These are phyloP conservation scores for Suillus occidentalis DNA, from an alignment of 768 basidiomycete genomes.

Conservation along the genomic window DNA sequence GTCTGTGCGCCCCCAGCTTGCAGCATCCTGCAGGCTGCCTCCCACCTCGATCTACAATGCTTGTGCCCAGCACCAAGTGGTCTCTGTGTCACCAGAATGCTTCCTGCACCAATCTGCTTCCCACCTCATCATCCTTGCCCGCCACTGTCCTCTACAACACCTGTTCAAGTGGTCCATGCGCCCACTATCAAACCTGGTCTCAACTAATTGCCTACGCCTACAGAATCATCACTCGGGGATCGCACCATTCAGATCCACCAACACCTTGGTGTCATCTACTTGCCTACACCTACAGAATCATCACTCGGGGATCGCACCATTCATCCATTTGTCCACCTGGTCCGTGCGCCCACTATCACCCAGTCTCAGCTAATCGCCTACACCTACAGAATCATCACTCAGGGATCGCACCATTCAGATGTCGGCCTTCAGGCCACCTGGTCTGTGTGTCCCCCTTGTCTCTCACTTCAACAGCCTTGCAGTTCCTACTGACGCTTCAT, in stretches of 20 bases:
- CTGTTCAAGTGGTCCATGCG: background rate
- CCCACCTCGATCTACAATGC: background rate
- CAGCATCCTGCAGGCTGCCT: background rate
- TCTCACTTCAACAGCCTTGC: background rate
- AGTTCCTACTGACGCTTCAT: background rate
- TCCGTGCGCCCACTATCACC: no score
- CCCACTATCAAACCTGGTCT: constrained; percentile 41
- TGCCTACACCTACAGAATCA: no score
- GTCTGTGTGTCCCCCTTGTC: constrained; percentile 34
- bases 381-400: no score
- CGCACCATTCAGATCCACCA: no score
- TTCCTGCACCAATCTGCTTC: background rate
- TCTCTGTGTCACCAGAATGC: background rate
- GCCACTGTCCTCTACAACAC: background rate
- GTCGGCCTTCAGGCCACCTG: constrained; percentile 13
- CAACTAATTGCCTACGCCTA: constrained; percentile 57
- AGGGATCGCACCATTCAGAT: constrained; percentile 44
- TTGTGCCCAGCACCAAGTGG: background rate
- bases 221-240: no score
- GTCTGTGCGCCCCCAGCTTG: background rate
- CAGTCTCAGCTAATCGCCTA: no score
- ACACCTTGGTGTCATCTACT: no score
- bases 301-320: no score
- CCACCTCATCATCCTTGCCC: background rate
- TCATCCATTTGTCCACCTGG: no score